phyloP scores from a whole-genome alignment of 2,329 filamentous ascomycete species.

The Colletotrichum musae region DNA sequence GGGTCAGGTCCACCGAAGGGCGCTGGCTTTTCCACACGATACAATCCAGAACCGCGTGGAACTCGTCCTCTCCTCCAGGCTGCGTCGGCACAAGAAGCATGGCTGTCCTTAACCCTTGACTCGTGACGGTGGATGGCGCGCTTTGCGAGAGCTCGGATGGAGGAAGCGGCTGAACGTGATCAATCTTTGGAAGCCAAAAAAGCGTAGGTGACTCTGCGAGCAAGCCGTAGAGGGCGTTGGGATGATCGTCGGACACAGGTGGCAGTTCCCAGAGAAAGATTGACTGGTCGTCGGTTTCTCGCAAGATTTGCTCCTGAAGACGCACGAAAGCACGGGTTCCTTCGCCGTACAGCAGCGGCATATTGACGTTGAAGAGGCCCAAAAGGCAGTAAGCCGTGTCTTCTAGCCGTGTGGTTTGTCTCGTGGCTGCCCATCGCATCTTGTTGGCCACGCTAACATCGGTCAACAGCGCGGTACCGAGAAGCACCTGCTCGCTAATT shows the following conservation, averaged over 20 bases:
- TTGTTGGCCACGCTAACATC: constrained; percentile 44
- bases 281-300: constrained; percentile 29
- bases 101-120: constrained; percentile 17
- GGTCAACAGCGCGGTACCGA: constrained; percentile 26
- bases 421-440: constrained; percentile 48
- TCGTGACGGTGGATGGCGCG: constrained; percentile 10
- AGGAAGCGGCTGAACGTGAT: constrained; percentile 7
- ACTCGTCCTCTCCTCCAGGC: background rate
- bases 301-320: constrained; percentile 34
- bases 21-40: background rate
- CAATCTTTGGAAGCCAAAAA: constrained; percentile 8
- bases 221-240: background rate
- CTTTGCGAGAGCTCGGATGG: constrained; percentile 10
- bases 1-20: background rate
- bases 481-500: constrained; percentile 15
- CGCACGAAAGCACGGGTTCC: constrained; percentile 44
- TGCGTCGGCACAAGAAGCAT: constrained; percentile 11
- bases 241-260: background rate
- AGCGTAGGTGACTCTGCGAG: constrained; percentile 1
- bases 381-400: constrained; percentile 48
- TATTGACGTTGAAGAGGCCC: constrained; percentile 48
- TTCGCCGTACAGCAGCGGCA: constrained; percentile 48
- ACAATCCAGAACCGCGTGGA: constrained; percentile 23
- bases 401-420: constrained; percentile 44
- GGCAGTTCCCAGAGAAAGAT: constrained; percentile 26